phyloP scores from a whole-genome alignment of 495 filamentous ascomycete genomes.

The Rusavskia elegans region DNA sequence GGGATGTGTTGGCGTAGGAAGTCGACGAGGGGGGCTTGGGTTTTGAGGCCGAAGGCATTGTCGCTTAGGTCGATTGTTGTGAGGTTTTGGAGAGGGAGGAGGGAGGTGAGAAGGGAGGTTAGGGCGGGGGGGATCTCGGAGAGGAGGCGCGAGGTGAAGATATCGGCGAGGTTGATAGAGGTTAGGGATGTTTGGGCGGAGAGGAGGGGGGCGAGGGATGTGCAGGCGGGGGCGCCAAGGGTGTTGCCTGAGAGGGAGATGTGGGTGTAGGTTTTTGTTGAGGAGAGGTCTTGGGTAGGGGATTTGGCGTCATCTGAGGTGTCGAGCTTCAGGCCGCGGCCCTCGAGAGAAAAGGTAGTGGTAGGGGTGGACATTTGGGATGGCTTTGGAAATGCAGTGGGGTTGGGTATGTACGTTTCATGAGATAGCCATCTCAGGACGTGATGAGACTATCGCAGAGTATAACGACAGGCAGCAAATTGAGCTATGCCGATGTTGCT shows the following conservation, averaged over 20 bases:
- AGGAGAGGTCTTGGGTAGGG: slow-evolving; percentile 60
- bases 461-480: background rate
- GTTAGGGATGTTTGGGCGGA: slow-evolving; percentile 65
- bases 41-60: slow-evolving; percentile 94
- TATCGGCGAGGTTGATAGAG: slow-evolving; percentile 83
- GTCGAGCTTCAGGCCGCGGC: slow-evolving; percentile 80
- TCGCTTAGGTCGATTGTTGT: slow-evolving; percentile 91
- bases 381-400: too few species aligned
- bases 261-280: slow-evolving; percentile 62
- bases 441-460: too few species aligned
- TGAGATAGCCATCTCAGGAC: background rate
- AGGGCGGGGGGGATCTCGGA: slow-evolving; percentile 88
- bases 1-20: slow-evolving; percentile 78
- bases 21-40: slow-evolving; percentile 62
- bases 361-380: background rate
- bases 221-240: slow-evolving; percentile 71
- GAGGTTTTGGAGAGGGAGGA: slow-evolving; percentile 65
- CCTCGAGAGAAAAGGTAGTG: slow-evolving; percentile 61
- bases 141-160: slow-evolving; percentile 89
- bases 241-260: slow-evolving; percentile 80
- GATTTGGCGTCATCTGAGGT: slow-evolving; percentile 69
- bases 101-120: slow-evolving; percentile 65
- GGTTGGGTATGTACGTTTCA: too few species aligned
- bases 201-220: slow-evolving; percentile 65
- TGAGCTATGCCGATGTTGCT: background rate